A percentile compares a stretch with the other conserved stretches of the same genome.
phyloP scores from a whole-genome alignment of 768 basidiomycete genomes.

The Russula earlei region DNA sequence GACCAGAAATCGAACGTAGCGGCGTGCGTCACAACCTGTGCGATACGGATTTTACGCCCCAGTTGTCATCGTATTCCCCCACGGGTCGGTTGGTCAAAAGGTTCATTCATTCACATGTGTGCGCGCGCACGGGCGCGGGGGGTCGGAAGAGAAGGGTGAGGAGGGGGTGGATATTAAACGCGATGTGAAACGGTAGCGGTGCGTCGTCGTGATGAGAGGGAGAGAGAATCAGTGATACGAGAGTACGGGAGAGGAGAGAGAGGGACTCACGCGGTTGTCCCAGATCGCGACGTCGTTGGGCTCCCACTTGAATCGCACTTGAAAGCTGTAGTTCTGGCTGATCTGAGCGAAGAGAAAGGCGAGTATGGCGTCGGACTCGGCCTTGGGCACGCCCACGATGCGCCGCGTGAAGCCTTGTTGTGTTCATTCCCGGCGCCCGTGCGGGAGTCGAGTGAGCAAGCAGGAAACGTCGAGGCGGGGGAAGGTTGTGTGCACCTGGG shows the following conservation, averaged over 20 bases:
- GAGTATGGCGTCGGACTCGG: conserved; percentile 69
- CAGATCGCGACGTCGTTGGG: conserved; percentile 72
- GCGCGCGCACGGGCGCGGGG: neutral
- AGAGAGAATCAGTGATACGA: no score
- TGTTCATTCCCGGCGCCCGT: no score
- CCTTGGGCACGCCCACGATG: conserved; percentile 70
- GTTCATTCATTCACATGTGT: neutral
- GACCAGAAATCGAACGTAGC: conserved; percentile 83
- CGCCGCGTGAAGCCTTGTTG: conserved; percentile 60
- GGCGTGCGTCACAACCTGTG: conserved; percentile 60
- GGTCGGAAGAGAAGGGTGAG: neutral
- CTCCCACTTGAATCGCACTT: conserved; percentile 73
- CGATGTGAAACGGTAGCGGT: neutral
- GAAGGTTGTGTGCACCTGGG: no score
- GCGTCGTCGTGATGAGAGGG: no score
- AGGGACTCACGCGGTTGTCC: conserved; percentile 62
- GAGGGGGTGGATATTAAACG: neutral
- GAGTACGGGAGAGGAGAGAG: neutral
- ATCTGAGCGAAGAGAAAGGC: conserved; percentile 64
- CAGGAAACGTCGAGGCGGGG: no score
- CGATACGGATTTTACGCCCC: neutral
- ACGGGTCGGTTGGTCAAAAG: no score
- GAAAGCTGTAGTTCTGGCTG: conserved; percentile 59
- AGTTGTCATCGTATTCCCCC: no score
- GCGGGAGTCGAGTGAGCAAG: no score